Conservation (phyloP, 2,329 filamentous ascomycete genomes). For the Fusarium sarcochroum region DNA sequence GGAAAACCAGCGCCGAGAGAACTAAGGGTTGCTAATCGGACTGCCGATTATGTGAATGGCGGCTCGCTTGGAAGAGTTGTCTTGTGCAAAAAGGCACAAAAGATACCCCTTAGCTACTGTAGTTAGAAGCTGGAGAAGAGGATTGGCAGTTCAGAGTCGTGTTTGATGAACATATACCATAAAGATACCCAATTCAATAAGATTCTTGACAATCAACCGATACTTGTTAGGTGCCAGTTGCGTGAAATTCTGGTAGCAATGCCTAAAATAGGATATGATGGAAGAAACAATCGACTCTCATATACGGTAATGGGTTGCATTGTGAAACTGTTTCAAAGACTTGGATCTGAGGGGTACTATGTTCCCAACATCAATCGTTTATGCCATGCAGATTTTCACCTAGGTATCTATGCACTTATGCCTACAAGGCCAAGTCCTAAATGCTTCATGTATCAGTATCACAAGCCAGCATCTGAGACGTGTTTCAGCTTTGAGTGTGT, state of each 20-base stretch:
- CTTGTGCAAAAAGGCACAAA: neutral
- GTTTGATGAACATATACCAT: slow-evolving; percentile 13
- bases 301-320: neutral
- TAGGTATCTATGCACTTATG: neutral
- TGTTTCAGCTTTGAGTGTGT: slow-evolving; percentile 40
- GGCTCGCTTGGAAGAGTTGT: neutral
- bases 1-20: slow-evolving; percentile 51
- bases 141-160: slow-evolving; percentile 5
- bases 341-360: neutral
- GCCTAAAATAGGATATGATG: no score
- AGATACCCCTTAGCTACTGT: slow-evolving; percentile 14
- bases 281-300: no score
- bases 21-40: neutral
- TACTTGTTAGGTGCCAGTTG: neutral
- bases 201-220: neutral
- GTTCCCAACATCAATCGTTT: neutral
- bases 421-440: neutral
- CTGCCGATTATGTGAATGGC: neutral
- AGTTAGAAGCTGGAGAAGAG: neutral
- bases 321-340: slow-evolving; percentile 16
- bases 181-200: slow-evolving; percentile 34
- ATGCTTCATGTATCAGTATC: slow-evolving; percentile 21
- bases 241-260: slow-evolving; percentile 9
- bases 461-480: slow-evolving; percentile 42
- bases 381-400: neutral